phyloP scores from a whole-genome alignment of 1,139 yeast genomes.

The Pichia sp. region DNA sequence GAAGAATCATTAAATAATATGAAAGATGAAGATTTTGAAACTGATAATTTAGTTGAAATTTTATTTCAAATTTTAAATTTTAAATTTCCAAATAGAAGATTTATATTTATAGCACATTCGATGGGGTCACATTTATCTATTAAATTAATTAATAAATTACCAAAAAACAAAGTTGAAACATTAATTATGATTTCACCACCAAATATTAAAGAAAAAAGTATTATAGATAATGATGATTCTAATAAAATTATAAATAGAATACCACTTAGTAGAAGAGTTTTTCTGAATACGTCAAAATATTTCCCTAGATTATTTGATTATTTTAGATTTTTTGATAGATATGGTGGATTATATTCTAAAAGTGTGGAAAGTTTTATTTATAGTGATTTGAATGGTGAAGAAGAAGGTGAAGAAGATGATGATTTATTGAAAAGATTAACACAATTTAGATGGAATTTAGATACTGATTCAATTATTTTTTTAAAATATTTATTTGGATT shows the following conservation, averaged over 20 bases:
- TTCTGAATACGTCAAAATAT: conserved; percentile 27
- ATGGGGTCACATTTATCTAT: conserved; percentile 62
- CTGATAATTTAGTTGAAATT: conserved; percentile 42
- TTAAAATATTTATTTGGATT: conserved; percentile 50
- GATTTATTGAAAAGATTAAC: conserved; percentile 41
- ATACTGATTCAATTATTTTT: conserved; percentile 50
- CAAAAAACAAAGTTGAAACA: conserved; percentile 39
- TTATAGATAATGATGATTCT: too few relatives aligned
- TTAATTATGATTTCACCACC: conserved; percentile 53
- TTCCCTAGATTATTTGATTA: conserved; percentile 50
- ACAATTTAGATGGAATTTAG: conserved; percentile 70
- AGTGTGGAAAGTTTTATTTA: conserved; percentile 39
- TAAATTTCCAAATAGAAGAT: conserved; percentile 38
- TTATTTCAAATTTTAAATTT: conserved; percentile 34
- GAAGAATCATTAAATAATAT: conserved; percentile 29
- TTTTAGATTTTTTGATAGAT: conserved; percentile 54
- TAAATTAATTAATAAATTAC: conserved; percentile 41
- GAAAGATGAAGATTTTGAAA: conserved; percentile 39
- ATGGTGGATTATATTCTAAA: conserved; percentile 53
- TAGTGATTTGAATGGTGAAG: conserved; percentile 16
- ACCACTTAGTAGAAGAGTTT: conserved; percentile 14
- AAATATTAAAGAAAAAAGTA: too few relatives aligned
- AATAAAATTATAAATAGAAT: conserved; percentile 18
- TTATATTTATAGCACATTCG: conserved; percentile 67
- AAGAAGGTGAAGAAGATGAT: conserved; percentile 7